Evolutionary conservation across 78 protist genomes (phyloP), one percentile per base, ranked within the genome.

Genomic region (Isochrysis galbana): DNA sequence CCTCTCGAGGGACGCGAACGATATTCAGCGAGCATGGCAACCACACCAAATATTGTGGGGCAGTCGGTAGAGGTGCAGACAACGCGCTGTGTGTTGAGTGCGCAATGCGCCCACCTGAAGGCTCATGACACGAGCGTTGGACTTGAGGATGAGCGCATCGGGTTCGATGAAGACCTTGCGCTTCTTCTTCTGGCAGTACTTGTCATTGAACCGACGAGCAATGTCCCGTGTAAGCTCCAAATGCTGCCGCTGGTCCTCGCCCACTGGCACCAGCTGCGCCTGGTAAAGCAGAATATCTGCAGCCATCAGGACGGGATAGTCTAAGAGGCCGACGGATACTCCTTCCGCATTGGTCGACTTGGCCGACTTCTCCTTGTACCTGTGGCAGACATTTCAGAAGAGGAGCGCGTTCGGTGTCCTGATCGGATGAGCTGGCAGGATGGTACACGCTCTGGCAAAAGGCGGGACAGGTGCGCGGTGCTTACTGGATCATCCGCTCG

Each of bases 241-340:
- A 36, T 92, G 94, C 87, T 92, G 94, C 45, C 94, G 90, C 91
- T 92, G 94, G 91, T 92, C 94, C 45, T 92, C 94, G 41, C 94
- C 90, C 46, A 77, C 93, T 29, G 93, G 90, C 23, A 86, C 90
- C 46, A 48, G 70, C 42, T 46, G 34, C 47, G 61, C 51, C 91
- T 92, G 94, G 86, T 92, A 92, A 36, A 92, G 90, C 34, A 92
- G 87, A 51, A 92, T 92, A 87, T 92, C 94, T 1, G 91, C 70
- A 0, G 94, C 94, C 94, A 92, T 92, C 47, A 92, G 91, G 46
- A 92, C 90, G 11, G 94, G 94, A 41, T 92, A 92, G 87, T 92
- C 94, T 39, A 92, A 69, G 45, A 92, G 87, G 19, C 91, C 94
- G 39, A 92, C 90, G 36, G 42, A 4, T 19, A 83, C 90, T 29